Conservation (phyloP, 1,284 basidiomycete species). For the Cystobasidium pallidum region DNA sequence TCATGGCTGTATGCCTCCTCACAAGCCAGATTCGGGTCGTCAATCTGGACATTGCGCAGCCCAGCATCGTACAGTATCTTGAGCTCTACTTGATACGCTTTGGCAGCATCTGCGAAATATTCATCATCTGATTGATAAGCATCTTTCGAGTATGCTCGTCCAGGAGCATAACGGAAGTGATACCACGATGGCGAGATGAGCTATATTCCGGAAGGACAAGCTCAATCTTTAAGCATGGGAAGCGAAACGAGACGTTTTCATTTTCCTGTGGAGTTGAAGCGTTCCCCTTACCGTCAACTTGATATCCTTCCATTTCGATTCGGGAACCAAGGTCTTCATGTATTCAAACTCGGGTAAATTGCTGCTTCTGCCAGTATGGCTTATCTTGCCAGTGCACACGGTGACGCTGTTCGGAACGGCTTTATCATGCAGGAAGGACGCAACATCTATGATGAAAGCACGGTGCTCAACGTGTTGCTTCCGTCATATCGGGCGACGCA, state of each 20-base stretch:
- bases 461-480: no score
- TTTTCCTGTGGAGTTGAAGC: conserved; percentile 62
- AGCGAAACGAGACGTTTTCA: conserved; percentile 53
- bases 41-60: conserved; percentile 72
- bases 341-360: conserved; percentile 56
- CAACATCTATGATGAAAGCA: no score
- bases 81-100: conserved; percentile 72
- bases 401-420: conserved; percentile 64
- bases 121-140: conserved; percentile 70
- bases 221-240: no score
- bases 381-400: conserved; percentile 54
- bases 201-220: not conserved
- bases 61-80: conserved; percentile 71
- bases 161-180: conserved; percentile 62
- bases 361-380: conserved; percentile 52
- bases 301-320: conserved; percentile 58
- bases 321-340: conserved; percentile 53
- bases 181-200: conserved; percentile 58
- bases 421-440: conserved; percentile 62
- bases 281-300: conserved; percentile 66
- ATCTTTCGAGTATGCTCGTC: conserved; percentile 63
- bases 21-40: conserved; percentile 62
- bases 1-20: conserved; percentile 38
- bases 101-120: conserved; percentile 72
- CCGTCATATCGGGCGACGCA: no score